Base-by-base conservation (phyloP, 768 basidiomycete genomes). In the Tricholoma furcatifolium region DNA sequence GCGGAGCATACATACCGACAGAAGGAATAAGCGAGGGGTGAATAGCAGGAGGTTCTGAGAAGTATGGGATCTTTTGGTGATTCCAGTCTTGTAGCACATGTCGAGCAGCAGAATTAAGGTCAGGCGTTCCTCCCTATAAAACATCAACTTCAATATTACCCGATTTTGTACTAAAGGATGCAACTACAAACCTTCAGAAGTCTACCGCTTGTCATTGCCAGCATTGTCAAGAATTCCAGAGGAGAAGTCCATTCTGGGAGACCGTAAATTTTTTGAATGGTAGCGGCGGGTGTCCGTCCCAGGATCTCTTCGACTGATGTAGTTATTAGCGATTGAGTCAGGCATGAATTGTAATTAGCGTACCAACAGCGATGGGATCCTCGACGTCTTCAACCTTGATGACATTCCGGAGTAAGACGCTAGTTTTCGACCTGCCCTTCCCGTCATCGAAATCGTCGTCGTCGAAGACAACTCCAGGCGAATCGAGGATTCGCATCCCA, bases 391-490 rank as follows among this genome's bases (percentile, higher is more conserved):
- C 96, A 2, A 93, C 88, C 66, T 87, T 93, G 55, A 96, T 78
- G 30, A 94, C 92, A 61, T 97, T 97, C 18, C 93, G 75, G 8
- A 97, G 75, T 27, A 97, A 75, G 12, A 95, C 75, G 60, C 84
- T 87, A 4, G 77, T 75, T 50, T 82, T 84, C 68, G 69, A 80
- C 58, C 58, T 65, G 4, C 73, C 70, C 50, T 78, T 80, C 32
- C 65, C 68, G 45, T 76, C 69, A 34, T 67, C 65, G 51, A 63
- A 65, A 43, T 76, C 65, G 43, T 84, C 79, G 51, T 89, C 91
- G 55, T 94, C 92, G 60, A 97, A 92, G 2, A 99, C 90, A n/a
- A 98, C 93, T 55, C 96, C 97, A 1, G 97, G 96, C 34, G 94
- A 98, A 69, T 98, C 97, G 6, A 98, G 79, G 32, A 98, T 87